These are phyloP conservation scores for Heterobasidion irregulare DNA, from an alignment of 1,284 basidiomycete species.

Conservation along the genomic window DNA sequence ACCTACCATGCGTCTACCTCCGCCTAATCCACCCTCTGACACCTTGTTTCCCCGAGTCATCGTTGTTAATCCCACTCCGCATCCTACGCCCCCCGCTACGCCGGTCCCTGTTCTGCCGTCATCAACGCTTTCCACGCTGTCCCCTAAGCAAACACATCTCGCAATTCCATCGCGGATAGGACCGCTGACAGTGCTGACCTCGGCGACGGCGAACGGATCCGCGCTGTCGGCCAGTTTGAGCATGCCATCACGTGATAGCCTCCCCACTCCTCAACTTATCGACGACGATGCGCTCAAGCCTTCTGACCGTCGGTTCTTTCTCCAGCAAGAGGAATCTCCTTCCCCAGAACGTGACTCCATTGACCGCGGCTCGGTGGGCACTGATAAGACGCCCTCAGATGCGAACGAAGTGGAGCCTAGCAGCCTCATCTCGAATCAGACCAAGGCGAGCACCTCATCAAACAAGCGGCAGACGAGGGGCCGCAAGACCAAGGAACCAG, in stretches of 20 bases:
- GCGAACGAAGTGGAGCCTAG: constrained; percentile 22
- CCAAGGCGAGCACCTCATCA: constrained; percentile 19
- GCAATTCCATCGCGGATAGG: constrained; percentile 16
- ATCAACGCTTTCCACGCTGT: constrained; percentile 10
- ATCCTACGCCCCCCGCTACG: constrained; percentile 49
- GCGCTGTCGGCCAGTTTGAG: constrained; percentile 1
- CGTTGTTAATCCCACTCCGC: constrained; percentile 46
- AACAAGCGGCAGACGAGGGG: constrained; percentile 6
- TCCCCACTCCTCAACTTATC: neutral
- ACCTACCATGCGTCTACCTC: constrained; percentile 22
- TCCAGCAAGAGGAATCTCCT: constrained; percentile 28
- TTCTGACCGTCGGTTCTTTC: constrained; percentile 35
- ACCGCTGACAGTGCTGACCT: constrained; percentile 1
- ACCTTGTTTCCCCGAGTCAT: constrained; percentile 37
- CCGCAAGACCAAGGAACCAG: constrained; percentile 15
- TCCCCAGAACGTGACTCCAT: constrained; percentile 26
- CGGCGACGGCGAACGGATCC: constrained; percentile 2
- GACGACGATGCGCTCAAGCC: constrained; percentile 23
- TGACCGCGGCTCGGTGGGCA: constrained; percentile 16
- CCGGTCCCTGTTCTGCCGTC: constrained; percentile 22
- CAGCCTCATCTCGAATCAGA: constrained; percentile 30
- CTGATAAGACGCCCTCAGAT: constrained; percentile 21
- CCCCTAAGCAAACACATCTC: constrained; percentile 16
- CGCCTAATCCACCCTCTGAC: constrained; percentile 17
- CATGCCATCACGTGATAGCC: constrained; percentile 6